Evolutionary conservation across 441 rosid genomes (phyloP).

Genomic region (Populus hybrid): DNA sequence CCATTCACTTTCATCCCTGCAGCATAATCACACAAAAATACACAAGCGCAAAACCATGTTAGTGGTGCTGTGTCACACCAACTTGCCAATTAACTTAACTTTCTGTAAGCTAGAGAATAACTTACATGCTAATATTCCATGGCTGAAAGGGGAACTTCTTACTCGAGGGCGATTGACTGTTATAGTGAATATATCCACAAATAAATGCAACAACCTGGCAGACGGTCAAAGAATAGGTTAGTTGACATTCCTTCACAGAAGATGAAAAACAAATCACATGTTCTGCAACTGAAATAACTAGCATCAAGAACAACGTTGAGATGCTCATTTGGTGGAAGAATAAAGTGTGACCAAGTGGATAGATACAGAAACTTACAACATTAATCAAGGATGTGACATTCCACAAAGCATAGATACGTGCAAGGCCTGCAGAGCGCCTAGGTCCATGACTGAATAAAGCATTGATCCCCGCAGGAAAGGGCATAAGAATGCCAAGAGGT

Average conservation of each 20-base stretch:
- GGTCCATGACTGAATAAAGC: conserved; percentile 99
- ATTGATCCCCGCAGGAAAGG: conserved; percentile 99
- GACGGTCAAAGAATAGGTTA: conserved; percentile 9
- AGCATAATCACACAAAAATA: conserved; percentile 12
- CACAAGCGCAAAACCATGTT: neutral
- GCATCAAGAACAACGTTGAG: neutral
- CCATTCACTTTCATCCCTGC: conserved; percentile 99
- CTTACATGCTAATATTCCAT: conserved; percentile 99
- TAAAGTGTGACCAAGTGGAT: neutral
- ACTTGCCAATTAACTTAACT: neutral
- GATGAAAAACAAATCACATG: conserved; percentile 4
- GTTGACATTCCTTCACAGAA: neutral
- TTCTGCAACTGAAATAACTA: neutral
- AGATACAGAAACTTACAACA: conserved; percentile 59
- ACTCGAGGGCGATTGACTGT: conserved; percentile 56
- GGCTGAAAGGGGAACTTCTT: conserved; percentile 76
- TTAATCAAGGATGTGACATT: conserved; percentile 82
- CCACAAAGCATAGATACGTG: conserved; percentile 98
- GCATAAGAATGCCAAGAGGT: conserved; percentile 93
- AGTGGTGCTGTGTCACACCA: neutral
- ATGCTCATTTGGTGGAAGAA: neutral
- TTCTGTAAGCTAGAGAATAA: conserved; percentile 16
- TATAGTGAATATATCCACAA: conserved; percentile 89
- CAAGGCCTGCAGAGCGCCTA: conserved; percentile 95
- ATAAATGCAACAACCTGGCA: conserved; percentile 78